phyloP scores from a whole-genome alignment of 768 basidiomycete genomes.

The Obba rivulosa region DNA sequence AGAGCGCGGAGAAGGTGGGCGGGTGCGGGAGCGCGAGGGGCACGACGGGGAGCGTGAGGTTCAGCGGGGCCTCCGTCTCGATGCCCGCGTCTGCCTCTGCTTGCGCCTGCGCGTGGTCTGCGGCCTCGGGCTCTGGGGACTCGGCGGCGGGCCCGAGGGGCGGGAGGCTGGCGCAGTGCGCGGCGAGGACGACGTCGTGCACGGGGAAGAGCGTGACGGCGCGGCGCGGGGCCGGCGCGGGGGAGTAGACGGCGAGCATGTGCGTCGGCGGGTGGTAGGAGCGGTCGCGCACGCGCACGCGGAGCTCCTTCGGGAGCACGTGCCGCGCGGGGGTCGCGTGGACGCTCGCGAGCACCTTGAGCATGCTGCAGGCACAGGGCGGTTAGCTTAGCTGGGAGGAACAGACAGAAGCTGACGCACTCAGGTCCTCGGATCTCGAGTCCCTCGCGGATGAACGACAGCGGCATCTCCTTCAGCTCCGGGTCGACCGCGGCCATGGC shows the following conservation, averaged over 20 bases:
- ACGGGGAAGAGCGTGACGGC: constrained; percentile 51
- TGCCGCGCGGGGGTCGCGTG: constrained; percentile 31
- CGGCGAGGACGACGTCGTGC: constrained; percentile 57
- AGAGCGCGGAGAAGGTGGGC: constrained; percentile 59
- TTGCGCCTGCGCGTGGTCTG: neutral
- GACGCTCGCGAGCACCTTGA: constrained; percentile 27
- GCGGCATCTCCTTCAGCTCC: constrained; percentile 43
- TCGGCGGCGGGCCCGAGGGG: constrained; percentile 32
- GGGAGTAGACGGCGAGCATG: constrained; percentile 36
- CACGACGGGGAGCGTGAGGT: constrained; percentile 51
- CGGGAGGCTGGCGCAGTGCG: constrained; percentile 54
- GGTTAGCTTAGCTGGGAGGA: neutral
- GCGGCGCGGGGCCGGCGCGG: constrained; percentile 12
- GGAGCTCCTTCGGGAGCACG: constrained; percentile 38
- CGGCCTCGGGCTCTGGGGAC: neutral
- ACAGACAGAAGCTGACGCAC: constrained; percentile 26
- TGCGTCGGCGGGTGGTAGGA: constrained; percentile 31
- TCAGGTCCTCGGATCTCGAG: constrained; percentile 40
- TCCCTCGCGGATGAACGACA: constrained; percentile 56
- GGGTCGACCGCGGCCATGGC: constrained; percentile 51
- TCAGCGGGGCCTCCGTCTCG: constrained; percentile 7
- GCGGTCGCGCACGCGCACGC: constrained; percentile 31
- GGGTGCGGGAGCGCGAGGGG: constrained; percentile 68
- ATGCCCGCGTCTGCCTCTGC: constrained; percentile 4
- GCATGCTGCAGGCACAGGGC: constrained; percentile 11